Percentiles rank a stretch among this genome's conserved stretches.
Evolutionary conservation across 768 basidiomycete species (phyloP).

Genomic region (Agrocybe pediades): DNA sequence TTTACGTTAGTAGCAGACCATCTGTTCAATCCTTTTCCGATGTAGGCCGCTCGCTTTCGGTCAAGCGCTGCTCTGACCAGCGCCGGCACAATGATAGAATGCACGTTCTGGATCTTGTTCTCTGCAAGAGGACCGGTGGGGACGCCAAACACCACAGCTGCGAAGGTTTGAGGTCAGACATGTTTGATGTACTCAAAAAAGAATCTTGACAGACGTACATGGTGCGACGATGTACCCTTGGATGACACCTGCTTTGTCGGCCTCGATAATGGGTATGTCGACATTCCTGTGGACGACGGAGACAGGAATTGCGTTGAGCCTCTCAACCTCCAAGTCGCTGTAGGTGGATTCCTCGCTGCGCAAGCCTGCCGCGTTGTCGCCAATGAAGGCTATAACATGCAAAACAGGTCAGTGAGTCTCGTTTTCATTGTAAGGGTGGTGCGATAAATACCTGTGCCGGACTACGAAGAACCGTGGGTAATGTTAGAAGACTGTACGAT

Average conservation of each 20-base stretch:
- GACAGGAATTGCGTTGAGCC: constrained; percentile 40
- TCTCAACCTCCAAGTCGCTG: constrained; percentile 42
- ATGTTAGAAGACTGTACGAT: neutral
- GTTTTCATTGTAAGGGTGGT: constrained; percentile 29
- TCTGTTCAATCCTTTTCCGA: constrained; percentile 19
- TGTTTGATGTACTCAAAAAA: neutral
- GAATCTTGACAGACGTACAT: constrained; percentile 31
- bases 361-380: constrained; percentile 40
- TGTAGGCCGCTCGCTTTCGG: constrained; percentile 18
- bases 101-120: constrained; percentile 24
- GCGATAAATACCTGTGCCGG: constrained; percentile 32
- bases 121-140: constrained; percentile 25
- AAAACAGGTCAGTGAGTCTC: constrained; percentile 9
- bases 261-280: constrained; percentile 44
- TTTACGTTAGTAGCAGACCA: constrained; percentile 21
- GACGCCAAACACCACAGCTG: constrained; percentile 25
- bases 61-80: constrained; percentile 19
- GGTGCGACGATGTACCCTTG: constrained; percentile 48
- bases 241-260: constrained; percentile 47
- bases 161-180: neutral
- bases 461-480: neutral
- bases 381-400: constrained; percentile 32
- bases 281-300: constrained; percentile 45
- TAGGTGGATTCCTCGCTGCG: constrained; percentile 33
- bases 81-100: constrained; percentile 26